phyloP scores from a whole-genome alignment of 768 basidiomycete species.

The Trametopsis cervina region DNA sequence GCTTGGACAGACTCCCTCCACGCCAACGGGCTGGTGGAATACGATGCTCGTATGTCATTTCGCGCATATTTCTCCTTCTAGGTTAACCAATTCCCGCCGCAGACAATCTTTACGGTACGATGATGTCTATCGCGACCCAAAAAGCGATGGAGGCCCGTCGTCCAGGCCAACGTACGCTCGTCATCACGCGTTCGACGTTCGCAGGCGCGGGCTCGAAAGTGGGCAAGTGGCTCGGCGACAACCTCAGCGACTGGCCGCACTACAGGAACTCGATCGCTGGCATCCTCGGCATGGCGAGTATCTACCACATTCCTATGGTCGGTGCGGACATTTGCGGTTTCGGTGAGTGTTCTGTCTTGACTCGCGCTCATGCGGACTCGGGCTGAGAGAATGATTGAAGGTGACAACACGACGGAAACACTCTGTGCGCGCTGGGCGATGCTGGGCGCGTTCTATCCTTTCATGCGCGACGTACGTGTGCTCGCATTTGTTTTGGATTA shows the following conservation, averaged over 20 bases:
- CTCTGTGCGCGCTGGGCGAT: conserved; percentile 74
- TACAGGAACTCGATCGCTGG: conserved; percentile 56
- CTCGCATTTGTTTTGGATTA: conserved; percentile 10
- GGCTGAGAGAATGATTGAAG: conserved; percentile 22
- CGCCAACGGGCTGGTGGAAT: conserved; percentile 51
- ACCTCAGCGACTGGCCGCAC: conserved; percentile 50
- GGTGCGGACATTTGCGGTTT: conserved; percentile 72
- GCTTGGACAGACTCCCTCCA: conserved; percentile 41
- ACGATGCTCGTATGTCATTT: conserved; percentile 38
- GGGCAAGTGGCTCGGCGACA: conserved; percentile 75
- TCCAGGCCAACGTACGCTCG: conserved; percentile 50
- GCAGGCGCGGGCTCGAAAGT: conserved; percentile 59
- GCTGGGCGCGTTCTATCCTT: conserved; percentile 72
- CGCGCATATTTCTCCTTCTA: neutral
- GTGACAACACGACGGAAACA: conserved; percentile 55
- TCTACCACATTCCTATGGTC: conserved; percentile 71
- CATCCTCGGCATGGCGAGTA: conserved; percentile 56
- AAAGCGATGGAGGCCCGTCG: conserved; percentile 56
- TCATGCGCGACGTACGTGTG: conserved; percentile 63
- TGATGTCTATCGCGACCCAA: conserved; percentile 62
- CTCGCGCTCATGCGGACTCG: neutral
- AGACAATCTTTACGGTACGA: conserved; percentile 62
- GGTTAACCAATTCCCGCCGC: too few species aligned
- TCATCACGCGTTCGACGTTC: conserved; percentile 72
- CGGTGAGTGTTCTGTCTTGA: conserved; percentile 32